These are phyloP conservation scores for Clonostachys solani DNA, from an alignment of 2,329 filamentous ascomycete species.

Conservation along the genomic window DNA sequence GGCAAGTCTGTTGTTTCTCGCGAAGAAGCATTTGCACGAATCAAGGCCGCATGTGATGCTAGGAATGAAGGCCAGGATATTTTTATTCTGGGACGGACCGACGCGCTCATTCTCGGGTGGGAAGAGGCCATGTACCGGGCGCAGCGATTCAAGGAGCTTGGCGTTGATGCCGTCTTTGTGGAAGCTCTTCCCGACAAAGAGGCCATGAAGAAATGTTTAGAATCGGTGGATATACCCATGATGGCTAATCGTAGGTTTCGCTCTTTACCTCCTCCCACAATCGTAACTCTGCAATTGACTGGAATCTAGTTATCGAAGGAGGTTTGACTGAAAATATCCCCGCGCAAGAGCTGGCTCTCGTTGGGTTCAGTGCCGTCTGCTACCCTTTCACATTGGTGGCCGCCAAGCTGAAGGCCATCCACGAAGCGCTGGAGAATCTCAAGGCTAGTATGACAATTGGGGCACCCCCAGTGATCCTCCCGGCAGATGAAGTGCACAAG, in stretches of 20 bases:
- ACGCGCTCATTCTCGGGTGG: slow-evolving; percentile 33
- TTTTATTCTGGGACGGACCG: slow-evolving; percentile 38
- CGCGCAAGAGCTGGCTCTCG: slow-evolving; percentile 19
- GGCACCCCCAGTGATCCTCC: slow-evolving; percentile 33
- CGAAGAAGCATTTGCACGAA: slow-evolving; percentile 37
- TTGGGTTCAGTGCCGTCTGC: slow-evolving; percentile 35
- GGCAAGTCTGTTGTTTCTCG: slow-evolving; percentile 38
- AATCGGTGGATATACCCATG: slow-evolving; percentile 30
- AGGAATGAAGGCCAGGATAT: slow-evolving; percentile 38
- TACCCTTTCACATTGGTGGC: slow-evolving; percentile 40
- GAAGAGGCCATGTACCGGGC: slow-evolving; percentile 37
- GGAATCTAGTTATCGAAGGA: slow-evolving; percentile 18
- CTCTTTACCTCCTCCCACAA: background rate
- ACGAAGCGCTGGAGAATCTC: slow-evolving; percentile 26
- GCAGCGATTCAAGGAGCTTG: slow-evolving; percentile 33
- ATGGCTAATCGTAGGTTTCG: slow-evolving; percentile 26
- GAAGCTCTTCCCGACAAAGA: slow-evolving; percentile 36
- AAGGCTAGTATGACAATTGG: slow-evolving; percentile 36
- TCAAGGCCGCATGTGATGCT: slow-evolving; percentile 39
- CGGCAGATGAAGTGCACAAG: slow-evolving; percentile 35
- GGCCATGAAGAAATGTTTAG: slow-evolving; percentile 29
- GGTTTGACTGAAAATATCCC: slow-evolving; percentile 27
- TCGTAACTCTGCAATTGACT: background rate
- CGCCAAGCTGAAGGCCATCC: slow-evolving; percentile 32
- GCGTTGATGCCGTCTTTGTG: slow-evolving; percentile 36